phyloP scores from a whole-genome alignment of 1,139 yeast genomes.

The Diutina rugosa region DNA sequence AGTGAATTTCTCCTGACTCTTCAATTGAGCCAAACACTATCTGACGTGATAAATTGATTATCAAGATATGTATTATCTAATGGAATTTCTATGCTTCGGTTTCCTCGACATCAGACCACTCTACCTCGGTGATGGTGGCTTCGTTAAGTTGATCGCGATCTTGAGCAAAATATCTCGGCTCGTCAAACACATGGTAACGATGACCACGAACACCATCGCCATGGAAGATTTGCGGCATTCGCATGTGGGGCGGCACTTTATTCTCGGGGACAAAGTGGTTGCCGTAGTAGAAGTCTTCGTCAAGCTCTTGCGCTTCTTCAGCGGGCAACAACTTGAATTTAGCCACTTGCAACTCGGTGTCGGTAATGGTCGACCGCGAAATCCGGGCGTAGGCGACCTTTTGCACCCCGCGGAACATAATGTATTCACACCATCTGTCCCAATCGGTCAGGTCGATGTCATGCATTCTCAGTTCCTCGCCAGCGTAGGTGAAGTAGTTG shows the following conservation, averaged over 20 bases:
- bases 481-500: constrained; percentile 83
- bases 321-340: constrained; percentile 55
- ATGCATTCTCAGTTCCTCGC: constrained; percentile 72
- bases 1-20: too few species aligned
- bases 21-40: too few species aligned
- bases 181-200: constrained; percentile 85
- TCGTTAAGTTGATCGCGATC: neutral
- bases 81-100: neutral
- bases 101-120: neutral
- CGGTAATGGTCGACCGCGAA: constrained; percentile 87
- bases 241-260: constrained; percentile 44
- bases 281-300: constrained; percentile 38
- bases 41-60: too few species aligned
- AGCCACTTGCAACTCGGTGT: constrained; percentile 91
- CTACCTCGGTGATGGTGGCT: neutral
- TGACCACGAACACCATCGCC: constrained; percentile 97
- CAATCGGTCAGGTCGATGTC: constrained; percentile 90
- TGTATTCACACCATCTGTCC: constrained; percentile 98
- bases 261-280: constrained; percentile 42
- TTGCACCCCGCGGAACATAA: constrained; percentile 72
- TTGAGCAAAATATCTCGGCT: constrained; percentile 57
- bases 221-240: constrained; percentile 72
- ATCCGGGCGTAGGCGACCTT: constrained; percentile 92
- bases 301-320: constrained; percentile 23
- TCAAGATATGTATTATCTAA: too few species aligned